Percentiles rank a stretch among this genome's conserved stretches.
Evolutionary conservation across 2,329 filamentous ascomycete genomes (phyloP).

Genomic region (Dryadomyces sulphureus): DNA sequence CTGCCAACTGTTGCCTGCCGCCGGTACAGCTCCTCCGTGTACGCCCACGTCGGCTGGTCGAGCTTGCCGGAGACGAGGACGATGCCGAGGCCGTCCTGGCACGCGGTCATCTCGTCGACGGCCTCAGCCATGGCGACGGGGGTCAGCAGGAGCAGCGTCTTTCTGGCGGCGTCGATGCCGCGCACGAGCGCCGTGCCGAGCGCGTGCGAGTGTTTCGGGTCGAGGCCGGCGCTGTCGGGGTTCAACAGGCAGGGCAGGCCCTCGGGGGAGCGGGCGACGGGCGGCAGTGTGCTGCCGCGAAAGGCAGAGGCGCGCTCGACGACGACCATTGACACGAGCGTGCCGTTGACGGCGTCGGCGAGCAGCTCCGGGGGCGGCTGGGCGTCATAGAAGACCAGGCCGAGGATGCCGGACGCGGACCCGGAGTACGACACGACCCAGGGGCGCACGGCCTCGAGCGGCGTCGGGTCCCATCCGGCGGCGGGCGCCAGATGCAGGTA

Average conservation of each 20-base stretch:
- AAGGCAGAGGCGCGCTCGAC: constrained; percentile 41
- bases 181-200: constrained; percentile 56
- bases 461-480: constrained; percentile 31
- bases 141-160: constrained; percentile 46
- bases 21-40: constrained; percentile 45
- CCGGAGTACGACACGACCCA: constrained; percentile 48
- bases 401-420: constrained; percentile 37
- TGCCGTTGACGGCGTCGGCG: constrained; percentile 52
- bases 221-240: constrained; percentile 34
- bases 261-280: constrained; percentile 29
- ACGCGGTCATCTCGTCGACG: constrained; percentile 2
- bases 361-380: constrained; percentile 43
- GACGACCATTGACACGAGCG: constrained; percentile 51
- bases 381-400: constrained; percentile 53
- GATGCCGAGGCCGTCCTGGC: constrained; percentile 27
- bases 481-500: constrained; percentile 49
- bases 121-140: constrained; percentile 22
- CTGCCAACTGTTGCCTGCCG: constrained; percentile 16
- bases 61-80: constrained; percentile 55
- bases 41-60: constrained; percentile 55
- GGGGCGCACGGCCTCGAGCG: constrained; percentile 42
- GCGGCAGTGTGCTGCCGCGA: constrained; percentile 8
- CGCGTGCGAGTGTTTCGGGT: constrained; percentile 42
- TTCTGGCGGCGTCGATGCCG: constrained; percentile 44
- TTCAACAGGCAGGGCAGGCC: constrained; percentile 49